Percentiles rank a stretch among this genome's conserved stretches.
Evolutionary conservation across 768 basidiomycete species (phyloP).

Genomic region (Mycena alexandri): DNA sequence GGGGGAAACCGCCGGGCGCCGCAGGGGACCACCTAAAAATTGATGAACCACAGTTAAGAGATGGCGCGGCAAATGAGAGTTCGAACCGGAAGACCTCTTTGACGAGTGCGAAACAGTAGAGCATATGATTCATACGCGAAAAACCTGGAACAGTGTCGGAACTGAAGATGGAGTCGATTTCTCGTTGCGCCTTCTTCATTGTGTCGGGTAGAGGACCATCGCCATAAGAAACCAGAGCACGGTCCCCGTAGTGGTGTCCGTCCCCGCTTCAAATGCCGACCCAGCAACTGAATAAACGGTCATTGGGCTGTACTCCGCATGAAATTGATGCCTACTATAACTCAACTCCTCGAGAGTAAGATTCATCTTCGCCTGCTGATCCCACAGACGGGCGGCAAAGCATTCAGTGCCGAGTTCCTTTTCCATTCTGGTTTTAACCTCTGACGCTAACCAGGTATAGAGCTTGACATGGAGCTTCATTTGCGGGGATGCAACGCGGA

Average conservation of each 20-base stretch:
- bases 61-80: not conserved
- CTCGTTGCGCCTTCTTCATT: slow-evolving; percentile 7
- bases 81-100: slow-evolving; percentile 13
- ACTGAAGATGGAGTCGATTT: slow-evolving; percentile 3
- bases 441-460: not conserved
- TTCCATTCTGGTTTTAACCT: slow-evolving; percentile 2
- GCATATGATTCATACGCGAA: not conserved
- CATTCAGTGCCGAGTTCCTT: slow-evolving; percentile 5
- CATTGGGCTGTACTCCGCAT: not conserved
- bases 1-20: slow-evolving; percentile 3
- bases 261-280: slow-evolving; percentile 10
- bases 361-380: slow-evolving; percentile 7
- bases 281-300: slow-evolving; percentile 3
- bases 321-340: not conserved
- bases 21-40: slow-evolving; percentile 10
- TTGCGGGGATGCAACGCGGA: not conserved
- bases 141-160: slow-evolving; percentile 6
- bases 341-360: slow-evolving; percentile 1
- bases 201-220: slow-evolving; percentile 7
- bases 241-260: slow-evolving; percentile 9
- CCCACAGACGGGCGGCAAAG: slow-evolving; percentile 15
- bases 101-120: slow-evolving; percentile 12
- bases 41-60: not conserved
- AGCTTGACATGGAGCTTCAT: not conserved
- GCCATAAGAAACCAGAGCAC: slow-evolving; percentile 16